Evolutionary conservation across 1,139 yeast species (phyloP).

Genomic region (Candida freyschussii): DNA sequence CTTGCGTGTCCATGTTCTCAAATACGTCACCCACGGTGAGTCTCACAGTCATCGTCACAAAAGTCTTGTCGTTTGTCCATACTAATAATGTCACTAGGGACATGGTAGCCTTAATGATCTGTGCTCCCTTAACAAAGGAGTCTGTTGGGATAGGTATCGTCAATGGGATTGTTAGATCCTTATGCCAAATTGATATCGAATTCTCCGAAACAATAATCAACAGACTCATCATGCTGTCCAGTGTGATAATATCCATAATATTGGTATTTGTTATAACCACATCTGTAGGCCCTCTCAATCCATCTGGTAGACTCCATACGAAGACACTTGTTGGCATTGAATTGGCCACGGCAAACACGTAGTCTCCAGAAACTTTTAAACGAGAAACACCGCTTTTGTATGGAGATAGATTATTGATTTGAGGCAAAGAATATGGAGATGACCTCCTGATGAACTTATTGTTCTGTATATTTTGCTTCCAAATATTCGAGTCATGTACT

Average conservation of each 20-base stretch:
- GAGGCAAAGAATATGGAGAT: slow-evolving; percentile 7
- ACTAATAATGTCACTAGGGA: slow-evolving; percentile 7
- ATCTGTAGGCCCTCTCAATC: slow-evolving; percentile 5
- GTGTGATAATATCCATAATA: slow-evolving; percentile 9
- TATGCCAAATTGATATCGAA: slow-evolving; percentile 12
- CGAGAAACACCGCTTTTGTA: slow-evolving; percentile 6
- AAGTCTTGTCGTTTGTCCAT: slow-evolving; percentile 7
- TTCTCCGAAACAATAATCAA: slow-evolving; percentile 10
- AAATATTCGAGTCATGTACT: slow-evolving; percentile 1
- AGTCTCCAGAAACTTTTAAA: background rate
- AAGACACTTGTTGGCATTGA: slow-evolving; percentile 17
- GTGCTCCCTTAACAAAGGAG: slow-evolving; percentile 6
- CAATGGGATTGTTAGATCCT: slow-evolving; percentile 2
- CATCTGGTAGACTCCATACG: slow-evolving; percentile 10
- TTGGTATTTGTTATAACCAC: slow-evolving; percentile 8
- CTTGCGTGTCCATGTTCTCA: slow-evolving; percentile 13
- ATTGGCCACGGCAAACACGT: slow-evolving; percentile 5
- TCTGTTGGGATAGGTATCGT: slow-evolving; percentile 6
- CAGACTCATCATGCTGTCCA: slow-evolving; percentile 3
- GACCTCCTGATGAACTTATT: slow-evolving; percentile 7
- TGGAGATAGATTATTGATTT: slow-evolving; percentile 3
- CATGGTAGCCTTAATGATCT: slow-evolving; percentile 6
- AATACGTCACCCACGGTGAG: slow-evolving; percentile 4
- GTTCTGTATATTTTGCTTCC: slow-evolving; percentile 11
- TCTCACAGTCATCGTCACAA: slow-evolving; percentile 6